phyloP scores from a whole-genome alignment of 768 basidiomycete genomes.

The Phylloporus sp. region DNA sequence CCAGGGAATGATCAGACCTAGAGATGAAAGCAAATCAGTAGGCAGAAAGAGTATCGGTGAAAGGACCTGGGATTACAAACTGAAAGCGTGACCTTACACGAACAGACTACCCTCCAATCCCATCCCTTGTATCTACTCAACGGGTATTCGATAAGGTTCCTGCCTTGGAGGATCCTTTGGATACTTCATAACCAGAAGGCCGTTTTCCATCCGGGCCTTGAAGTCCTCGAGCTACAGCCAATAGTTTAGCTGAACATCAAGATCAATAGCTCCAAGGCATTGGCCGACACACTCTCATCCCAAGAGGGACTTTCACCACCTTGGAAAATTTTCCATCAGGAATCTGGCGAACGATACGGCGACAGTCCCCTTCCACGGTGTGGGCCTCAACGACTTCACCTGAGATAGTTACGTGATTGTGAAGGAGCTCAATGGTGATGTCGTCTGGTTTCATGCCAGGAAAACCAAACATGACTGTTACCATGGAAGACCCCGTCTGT shows the following conservation, averaged over 20 bases:
- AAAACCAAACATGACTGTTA: background rate
- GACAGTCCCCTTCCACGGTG: background rate
- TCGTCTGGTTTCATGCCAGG: background rate
- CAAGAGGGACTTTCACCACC: background rate
- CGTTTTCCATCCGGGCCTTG: background rate
- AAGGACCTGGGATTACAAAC: too few relatives aligned
- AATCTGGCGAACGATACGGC: background rate
- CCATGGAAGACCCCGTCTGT: background rate
- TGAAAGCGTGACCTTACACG: too few relatives aligned
- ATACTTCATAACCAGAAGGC: background rate
- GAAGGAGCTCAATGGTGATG: background rate
- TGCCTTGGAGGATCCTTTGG: background rate
- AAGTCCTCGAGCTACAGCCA: background rate
- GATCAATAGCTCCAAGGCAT: too few relatives aligned
- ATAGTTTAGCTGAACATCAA: background rate
- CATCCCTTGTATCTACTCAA: background rate
- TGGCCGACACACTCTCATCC: background rate
- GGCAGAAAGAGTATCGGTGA: too few relatives aligned
- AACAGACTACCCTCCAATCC: too few relatives aligned
- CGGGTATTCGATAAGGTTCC: background rate
- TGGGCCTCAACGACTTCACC: background rate
- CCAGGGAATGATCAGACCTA: too few relatives aligned
- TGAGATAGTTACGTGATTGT: background rate
- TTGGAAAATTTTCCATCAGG: background rate
- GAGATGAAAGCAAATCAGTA: too few relatives aligned